A percentile compares a stretch with the other conserved stretches of the same genome.
These are phyloP conservation scores for Vigna nakashimae DNA, from an alignment of 306 rosid genomes.

Conservation along the genomic window DNA sequence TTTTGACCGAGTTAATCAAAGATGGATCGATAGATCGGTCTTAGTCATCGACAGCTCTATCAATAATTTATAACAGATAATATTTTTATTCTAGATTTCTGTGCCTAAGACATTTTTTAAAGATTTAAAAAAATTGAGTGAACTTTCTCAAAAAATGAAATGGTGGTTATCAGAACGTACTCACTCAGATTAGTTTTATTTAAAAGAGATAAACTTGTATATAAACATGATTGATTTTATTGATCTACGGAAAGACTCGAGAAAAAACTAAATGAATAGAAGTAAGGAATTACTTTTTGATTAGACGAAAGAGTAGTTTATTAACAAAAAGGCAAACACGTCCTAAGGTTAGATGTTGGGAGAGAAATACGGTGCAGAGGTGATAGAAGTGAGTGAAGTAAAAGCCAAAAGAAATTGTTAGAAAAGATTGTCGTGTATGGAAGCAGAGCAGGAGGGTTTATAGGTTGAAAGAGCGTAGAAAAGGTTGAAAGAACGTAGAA, in stretches of 20 bases:
- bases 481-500: neutral
- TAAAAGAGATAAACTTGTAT: too few relatives aligned
- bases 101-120: too few relatives aligned
- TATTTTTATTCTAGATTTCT: too few relatives aligned
- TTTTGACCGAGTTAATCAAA: too few relatives aligned
- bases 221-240: neutral
- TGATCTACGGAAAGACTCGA: neutral
- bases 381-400: neutral
- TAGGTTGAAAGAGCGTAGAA: neutral
- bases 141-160: too few relatives aligned
- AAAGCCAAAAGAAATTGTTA: neutral
- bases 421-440: neutral
- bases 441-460: neutral
- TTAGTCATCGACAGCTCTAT: too few relatives aligned
- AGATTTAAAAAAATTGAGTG: too few relatives aligned
- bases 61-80: too few relatives aligned
- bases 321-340: neutral
- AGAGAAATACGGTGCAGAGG: neutral
- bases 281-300: neutral
- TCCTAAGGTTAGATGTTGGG: neutral
- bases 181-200: too few relatives aligned
- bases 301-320: neutral
- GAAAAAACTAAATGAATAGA: neutral
- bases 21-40: too few relatives aligned
- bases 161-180: too few relatives aligned